phyloP scores from a whole-genome alignment of 2,329 filamentous ascomycete genomes.

The Hirsutella minnesotensis region DNA sequence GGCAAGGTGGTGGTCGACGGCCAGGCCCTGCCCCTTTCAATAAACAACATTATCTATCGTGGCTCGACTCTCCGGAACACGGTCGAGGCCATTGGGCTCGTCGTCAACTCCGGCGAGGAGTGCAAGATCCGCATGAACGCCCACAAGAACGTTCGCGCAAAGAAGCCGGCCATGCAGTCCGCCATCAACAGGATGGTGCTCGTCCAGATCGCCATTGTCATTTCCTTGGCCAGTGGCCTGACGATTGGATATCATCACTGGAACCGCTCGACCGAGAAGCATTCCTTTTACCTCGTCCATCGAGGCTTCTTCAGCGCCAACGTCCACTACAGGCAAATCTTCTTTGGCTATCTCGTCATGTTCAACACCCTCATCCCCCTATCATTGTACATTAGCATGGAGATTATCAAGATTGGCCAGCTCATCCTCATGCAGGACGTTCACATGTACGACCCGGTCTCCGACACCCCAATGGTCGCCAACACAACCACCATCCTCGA shows the following conservation, averaged over 20 bases:
- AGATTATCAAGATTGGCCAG: conserved; percentile 70
- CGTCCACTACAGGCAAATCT: conserved; percentile 69
- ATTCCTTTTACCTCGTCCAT: not conserved
- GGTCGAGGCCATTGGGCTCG: conserved; percentile 56
- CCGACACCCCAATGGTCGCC: conserved; percentile 76
- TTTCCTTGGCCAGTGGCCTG: conserved; percentile 67
- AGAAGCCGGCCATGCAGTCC: conserved; percentile 64
- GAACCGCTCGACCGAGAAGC: conserved; percentile 34
- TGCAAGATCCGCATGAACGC: conserved; percentile 91
- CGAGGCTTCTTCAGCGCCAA: not conserved
- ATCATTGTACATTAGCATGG: conserved; percentile 81
- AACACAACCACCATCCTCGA: conserved; percentile 93
- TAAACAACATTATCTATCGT: conserved; percentile 74
- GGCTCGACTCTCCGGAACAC: conserved; percentile 82
- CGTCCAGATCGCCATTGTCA: conserved; percentile 67
- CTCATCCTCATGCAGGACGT: conserved; percentile 76
- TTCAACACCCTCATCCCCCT: conserved; percentile 94
- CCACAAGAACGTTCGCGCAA: conserved; percentile 76
- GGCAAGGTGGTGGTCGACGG: conserved; percentile 50
- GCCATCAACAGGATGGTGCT: conserved; percentile 75
- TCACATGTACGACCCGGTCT: conserved; percentile 80
- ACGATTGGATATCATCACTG: conserved; percentile 75
- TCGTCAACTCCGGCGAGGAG: conserved; percentile 83
- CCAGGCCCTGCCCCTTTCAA: conserved; percentile 57
- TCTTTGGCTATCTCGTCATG: conserved; percentile 88